Percentiles rank a stretch among this genome's conserved stretches.
Conservation (phyloP, 495 filamentous ascomycete species). For the Annulohypoxylon stygium region DNA sequence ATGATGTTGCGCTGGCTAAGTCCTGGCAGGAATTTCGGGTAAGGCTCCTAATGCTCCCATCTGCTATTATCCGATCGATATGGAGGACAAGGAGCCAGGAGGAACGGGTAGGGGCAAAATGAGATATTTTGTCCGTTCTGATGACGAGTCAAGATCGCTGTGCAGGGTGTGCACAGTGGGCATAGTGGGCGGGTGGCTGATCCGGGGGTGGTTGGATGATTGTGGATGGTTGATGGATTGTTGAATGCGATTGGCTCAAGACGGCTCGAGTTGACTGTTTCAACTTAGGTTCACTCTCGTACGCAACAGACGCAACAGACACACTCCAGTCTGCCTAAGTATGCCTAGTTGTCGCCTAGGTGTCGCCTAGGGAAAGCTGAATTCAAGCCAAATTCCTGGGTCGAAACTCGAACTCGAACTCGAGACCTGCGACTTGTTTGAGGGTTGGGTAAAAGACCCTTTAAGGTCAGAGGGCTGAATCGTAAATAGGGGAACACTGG, state of each 20-base stretch:
- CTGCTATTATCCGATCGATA: conserved; percentile 10
- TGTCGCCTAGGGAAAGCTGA: neutral
- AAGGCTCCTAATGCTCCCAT: conserved; percentile 4
- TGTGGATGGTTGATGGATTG: neutral
- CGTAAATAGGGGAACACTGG: neutral
- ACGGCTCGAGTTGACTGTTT: conserved; percentile 21
- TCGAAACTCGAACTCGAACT: conserved; percentile 38
- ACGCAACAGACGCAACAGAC: neutral
- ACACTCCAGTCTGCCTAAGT: neutral
- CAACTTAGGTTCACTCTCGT: conserved; percentile 15
- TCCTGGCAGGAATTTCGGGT: conserved; percentile 1
- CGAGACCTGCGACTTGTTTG: conserved; percentile 30
- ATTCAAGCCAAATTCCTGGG: conserved; percentile 3
- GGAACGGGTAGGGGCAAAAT: conserved; percentile 14
- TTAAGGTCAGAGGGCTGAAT: conserved; percentile 9
- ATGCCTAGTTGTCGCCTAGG: neutral
- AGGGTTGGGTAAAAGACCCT: conserved; percentile 17
- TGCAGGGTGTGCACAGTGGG: neutral
- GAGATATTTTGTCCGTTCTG: conserved; percentile 12
- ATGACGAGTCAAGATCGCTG: conserved; percentile 17
- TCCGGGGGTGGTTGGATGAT: neutral
- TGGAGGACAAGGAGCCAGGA: neutral
- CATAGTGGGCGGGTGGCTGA: neutral
- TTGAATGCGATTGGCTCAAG: conserved; percentile 23
- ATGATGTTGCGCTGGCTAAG: neutral